Percentiles rank a stretch among this genome's conserved stretches.
phyloP scores from a whole-genome alignment of 169 alveolate species.

The Neospora caninum region DNA sequence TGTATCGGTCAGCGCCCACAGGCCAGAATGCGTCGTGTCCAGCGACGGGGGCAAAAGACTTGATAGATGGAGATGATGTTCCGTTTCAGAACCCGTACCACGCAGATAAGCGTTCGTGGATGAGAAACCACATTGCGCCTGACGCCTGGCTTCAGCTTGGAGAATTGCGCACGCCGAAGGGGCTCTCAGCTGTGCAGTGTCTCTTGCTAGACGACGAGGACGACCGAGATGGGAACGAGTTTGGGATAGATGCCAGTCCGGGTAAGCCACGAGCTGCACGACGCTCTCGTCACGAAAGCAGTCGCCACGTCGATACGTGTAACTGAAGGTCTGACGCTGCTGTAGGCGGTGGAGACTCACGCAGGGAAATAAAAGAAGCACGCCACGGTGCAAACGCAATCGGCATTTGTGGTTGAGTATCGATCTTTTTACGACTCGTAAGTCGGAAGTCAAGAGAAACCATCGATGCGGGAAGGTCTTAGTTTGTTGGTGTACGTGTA shows the following conservation, averaged over 20 bases:
- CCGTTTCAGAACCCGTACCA: slow-evolving; percentile 26
- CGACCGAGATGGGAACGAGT: not conserved
- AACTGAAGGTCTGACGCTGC: too few relatives aligned
- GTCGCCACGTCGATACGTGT: not conserved
- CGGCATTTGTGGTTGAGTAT: too few relatives aligned
- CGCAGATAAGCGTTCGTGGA: slow-evolving; percentile 10
- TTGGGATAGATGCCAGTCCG: not conserved
- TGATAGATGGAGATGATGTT: not conserved
- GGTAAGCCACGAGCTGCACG: not conserved
- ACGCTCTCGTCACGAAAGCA: not conserved
- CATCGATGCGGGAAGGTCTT: too few relatives aligned
- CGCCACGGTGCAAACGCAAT: too few relatives aligned
- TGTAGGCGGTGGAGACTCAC: too few relatives aligned
- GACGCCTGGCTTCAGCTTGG: slow-evolving; percentile 39
- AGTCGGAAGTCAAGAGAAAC: too few relatives aligned
- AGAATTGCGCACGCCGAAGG: slow-evolving; percentile 11
- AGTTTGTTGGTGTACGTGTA: too few relatives aligned
- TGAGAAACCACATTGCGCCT: slow-evolving; percentile 21
- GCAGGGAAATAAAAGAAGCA: too few relatives aligned
- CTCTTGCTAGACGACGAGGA: not conserved
- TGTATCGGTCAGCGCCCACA: slow-evolving; percentile 31
- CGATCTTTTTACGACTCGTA: too few relatives aligned
- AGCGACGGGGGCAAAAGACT: not conserved
- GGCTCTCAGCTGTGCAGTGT: slow-evolving; percentile 1
- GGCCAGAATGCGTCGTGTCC: slow-evolving; percentile 18